Base-by-base conservation (phyloP, 345 rosid genomes). In the Bretschneidera sinensis region DNA sequence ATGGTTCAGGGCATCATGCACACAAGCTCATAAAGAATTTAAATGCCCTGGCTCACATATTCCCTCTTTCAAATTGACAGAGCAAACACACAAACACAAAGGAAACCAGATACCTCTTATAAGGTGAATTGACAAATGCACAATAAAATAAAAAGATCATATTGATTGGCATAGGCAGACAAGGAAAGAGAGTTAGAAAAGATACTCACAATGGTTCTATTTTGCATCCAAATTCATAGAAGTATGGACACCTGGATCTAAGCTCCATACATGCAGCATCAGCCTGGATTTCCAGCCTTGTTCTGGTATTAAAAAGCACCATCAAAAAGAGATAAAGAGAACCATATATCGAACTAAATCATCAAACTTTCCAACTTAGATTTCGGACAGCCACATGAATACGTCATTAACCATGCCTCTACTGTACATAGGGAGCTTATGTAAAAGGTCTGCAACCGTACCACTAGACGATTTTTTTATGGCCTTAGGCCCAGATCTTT, bases 201-300 rank as follows among this genome's bases (percentile, higher is more conserved):
- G 57, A 64, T 47, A 74, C 98, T 92, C 65, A 90, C 96, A 85
- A 17, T 7, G 97, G 96, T 24, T 75, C 82, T 68, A 89, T 72
- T 76, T 92, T 92, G 88, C 91, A 83, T 43, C 92, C 98, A 64
- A 90, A 80, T 71, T 90, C 94, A 50, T 87, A 87, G 61, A 94
- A 94, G 64, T 83, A 84, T 9, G 70, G 83, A 60, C 88, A 84
- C 3, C 87, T 81, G 31, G 90, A 85, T 78, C 75, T 80, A 60
- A 92, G 82, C 82, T 92, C 96, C 66, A 85, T 96, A 71, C 80
- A 79, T 5, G 87, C 86, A 48, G 96, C 92, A 70, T 92, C 96
- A 16, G 95, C 95, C 65, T 89, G 96, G 58, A 92, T 78, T 77
- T 89, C 98, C 50, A 83, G 65, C 77, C 88, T 81, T 58, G 91